Evolutionary conservation across 495 filamentous ascomycete genomes (phyloP), one percentile per base, ranked within the genome.

Genomic region (Penicillium egyptiacum): DNA sequence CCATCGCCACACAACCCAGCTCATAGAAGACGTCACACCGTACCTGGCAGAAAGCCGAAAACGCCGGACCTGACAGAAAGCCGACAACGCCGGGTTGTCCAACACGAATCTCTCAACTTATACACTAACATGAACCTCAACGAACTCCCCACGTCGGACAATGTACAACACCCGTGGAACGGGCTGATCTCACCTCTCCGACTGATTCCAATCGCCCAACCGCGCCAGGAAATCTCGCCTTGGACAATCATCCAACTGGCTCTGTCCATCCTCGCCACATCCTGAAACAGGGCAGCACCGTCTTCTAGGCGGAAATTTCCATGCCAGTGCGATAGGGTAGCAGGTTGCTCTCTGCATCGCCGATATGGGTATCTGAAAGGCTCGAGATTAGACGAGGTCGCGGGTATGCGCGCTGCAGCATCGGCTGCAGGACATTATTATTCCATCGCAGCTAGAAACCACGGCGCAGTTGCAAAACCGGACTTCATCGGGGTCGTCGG

Each of bases 21-120:
- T 5, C 35, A 26, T 26, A 17, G 23, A 30, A 9, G 4, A 40
- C 37, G 39, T 53, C 50, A 53, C 50, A 53, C 50, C 23, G 50
- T 43, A 7, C 50, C 50, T 53, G 50, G 5, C 16, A 17, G n/a
- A 16, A 48, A 31, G 9, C 26, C 45, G 30, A 31, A 12, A 31
- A 53, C 50, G 42, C 50, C 22, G 50, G 41, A 22, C 50, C 50
- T 52, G 50, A 19, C n/a, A 17, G n/a, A 16, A 47, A 20, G 2
- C 26, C 45, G 45, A 19, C 22, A 31, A 31, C 14, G 14, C 50
- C 37, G n/a, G 35, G 17, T 19, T 40, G 23, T 20, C 39, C 37
- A 17, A 52, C 33, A 12, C 4, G 10, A 14, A 5, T 1, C 30
- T 33, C 10, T 4, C 10, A 33, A 14, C 4, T 3, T 11, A 33